Base-by-base conservation (phyloP, 805 yeast genomes). In the Starmerella sp. region DNA sequence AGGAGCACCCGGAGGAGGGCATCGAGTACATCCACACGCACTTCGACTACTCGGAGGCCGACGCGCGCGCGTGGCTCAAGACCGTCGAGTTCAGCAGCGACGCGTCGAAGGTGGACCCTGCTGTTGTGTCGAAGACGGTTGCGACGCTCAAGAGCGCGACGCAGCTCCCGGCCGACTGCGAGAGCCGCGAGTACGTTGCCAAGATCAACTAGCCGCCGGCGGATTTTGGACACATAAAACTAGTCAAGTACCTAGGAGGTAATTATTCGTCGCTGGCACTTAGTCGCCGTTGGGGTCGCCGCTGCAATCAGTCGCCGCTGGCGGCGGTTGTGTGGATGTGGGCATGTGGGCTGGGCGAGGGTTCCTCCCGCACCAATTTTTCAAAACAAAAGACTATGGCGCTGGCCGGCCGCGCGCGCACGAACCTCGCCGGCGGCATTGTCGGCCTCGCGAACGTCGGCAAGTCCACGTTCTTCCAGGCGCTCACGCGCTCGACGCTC, bases 41-140 rank as follows among this genome's bases (percentile, higher is more conserved):
- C 61, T 74, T 90, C 59, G 95, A 86, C 68, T 89, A 89, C 71
- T 69, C 86, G 0, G 75, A 75, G 52, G 85, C 77, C 48, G 96
- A 89, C 67, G 95, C 95, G 8, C 69, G 73, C 29, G 84, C 79
- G 57, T 89, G 97, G 97, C 73, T 84, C 57, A 76, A 82, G 60
- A 85, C 95, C 0, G 96, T 89, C 7, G 63, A 73, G 59, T 89
- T 88, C 69, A 65, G 71, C 59, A 69, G 75, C 39, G 72, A 75
- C 45, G 79, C 75, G 0, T 67, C 71, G 1, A 66, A 77, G 15
- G 77, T 85, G 53, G 79, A 79, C 69, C 68, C 64, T 10, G 67
- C 69, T 41, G 76, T 84, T 8, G 74, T 79, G 8, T 66, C 61
- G 11, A 79, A 80, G 58, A 86, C 95, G 0, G 72, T 78, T 5